These are phyloP conservation scores for Fusarium paranaense DNA, from an alignment of 2,329 filamentous ascomycete genomes.

Conservation along the genomic window DNA sequence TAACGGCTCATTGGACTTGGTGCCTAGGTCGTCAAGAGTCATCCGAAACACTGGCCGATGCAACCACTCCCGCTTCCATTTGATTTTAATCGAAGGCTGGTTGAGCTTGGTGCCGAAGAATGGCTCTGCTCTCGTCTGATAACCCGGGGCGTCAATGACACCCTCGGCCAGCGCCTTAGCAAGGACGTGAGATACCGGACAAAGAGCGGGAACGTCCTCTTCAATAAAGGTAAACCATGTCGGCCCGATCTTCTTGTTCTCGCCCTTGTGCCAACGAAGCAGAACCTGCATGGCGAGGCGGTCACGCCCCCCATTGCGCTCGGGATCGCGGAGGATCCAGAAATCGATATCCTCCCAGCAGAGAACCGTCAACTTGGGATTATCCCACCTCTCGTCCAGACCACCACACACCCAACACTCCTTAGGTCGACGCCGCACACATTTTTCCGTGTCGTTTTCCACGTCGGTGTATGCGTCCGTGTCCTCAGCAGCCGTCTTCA, in stretches of 20 bases:
- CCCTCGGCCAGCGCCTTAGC: neutral
- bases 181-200: neutral
- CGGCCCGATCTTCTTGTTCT: neutral
- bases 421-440: neutral
- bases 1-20: too few relatives aligned
- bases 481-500: neutral
- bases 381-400: neutral
- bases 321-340: neutral
- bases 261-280: neutral
- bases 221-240: neutral
- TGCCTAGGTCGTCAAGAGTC: too few relatives aligned
- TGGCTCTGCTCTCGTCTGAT: neutral
- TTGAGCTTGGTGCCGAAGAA: too few relatives aligned
- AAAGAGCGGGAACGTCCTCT: neutral
- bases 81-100: too few relatives aligned
- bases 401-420: neutral
- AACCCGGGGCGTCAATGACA: neutral
- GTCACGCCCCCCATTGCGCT: neutral
- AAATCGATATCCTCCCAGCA: neutral
- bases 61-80: too few relatives aligned
- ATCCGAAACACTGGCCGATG: too few relatives aligned
- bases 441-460: neutral
- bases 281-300: neutral
- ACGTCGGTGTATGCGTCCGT: neutral
- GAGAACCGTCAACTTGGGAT: neutral